Base-by-base conservation (phyloP, 1,284 basidiomycete species). In the Irpex rosettiformis region DNA sequence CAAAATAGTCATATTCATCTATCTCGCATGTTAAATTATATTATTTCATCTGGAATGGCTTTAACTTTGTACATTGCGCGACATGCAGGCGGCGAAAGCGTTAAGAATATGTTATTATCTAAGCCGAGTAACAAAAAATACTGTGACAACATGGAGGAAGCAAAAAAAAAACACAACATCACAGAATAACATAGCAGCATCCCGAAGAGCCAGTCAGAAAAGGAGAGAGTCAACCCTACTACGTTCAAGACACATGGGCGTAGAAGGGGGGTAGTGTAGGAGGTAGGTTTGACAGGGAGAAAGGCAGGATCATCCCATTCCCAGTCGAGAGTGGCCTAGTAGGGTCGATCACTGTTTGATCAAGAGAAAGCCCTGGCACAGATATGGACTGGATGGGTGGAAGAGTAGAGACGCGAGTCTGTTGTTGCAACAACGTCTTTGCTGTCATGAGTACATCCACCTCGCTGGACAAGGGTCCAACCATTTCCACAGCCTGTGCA, bases 361-460 rank as follows among this genome's bases (percentile, higher is more conserved):
- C 52, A 51, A 58, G 54, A 54, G 54, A 30, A 11, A 51, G 21
- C 22, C 48, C 48, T 28, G 10, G 21, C 29, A 43, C 37, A 2
- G 55, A 40, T 11, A 55, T 48, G n/a, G 56, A 52, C 21, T 65
- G 55, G 24, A 62, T 45, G 16, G 56, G 33, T 13, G 57, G 43
- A 3, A 51, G 8, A 7, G 48, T 27, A 4, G 67, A 57, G 4
- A 57, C 52, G 5, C 66, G 70, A 16, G 69, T 67, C 58, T 75
- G 72, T 54, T 79, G 83, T 73, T 79, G 77, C 51, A 88, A 77
- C 58, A 88, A 77, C 16, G 82, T 82, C 60, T 81, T 85, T 24
- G 85, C 85, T 2, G 84, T 81, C 69, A 84, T 82, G 65, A 88
- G 79, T 62, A 86, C 85, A 65, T 87, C 83, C 40, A 88, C 84